Conservation (phyloP, 2,329 filamentous ascomycete genomes). For the Blumeriella jaapii region DNA sequence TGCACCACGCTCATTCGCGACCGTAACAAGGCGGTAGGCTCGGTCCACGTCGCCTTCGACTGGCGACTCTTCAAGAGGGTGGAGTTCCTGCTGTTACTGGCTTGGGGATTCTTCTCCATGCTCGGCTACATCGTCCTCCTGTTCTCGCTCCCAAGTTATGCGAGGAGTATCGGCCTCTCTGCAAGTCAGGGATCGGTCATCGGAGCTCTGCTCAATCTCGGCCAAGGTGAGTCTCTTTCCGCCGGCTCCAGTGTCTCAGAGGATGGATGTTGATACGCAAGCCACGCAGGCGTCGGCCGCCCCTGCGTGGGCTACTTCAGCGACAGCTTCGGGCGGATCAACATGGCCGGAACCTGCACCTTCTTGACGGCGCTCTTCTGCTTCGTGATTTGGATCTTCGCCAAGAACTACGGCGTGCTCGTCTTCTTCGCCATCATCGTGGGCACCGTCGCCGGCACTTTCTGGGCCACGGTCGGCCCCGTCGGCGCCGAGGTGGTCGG, state of each 20-base stretch:
- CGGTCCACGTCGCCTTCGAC: slow-evolving; percentile 57
- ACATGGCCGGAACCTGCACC: slow-evolving; percentile 56
- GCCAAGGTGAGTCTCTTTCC: slow-evolving; percentile 31
- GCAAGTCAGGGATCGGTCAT: slow-evolving; percentile 58
- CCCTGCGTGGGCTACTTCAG: slow-evolving; percentile 63
- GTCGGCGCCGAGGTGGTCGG: slow-evolving; percentile 66
- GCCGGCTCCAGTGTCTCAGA: no score
- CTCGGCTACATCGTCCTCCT: slow-evolving; percentile 67
- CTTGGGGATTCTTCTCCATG: slow-evolving; percentile 60
- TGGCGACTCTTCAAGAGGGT: slow-evolving; percentile 44
- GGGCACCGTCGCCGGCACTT: slow-evolving; percentile 57
- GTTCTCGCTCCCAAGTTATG: slow-evolving; percentile 66
- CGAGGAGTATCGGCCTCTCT: slow-evolving; percentile 52
- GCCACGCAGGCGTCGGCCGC: slow-evolving; percentile 44
- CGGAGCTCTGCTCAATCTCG: slow-evolving; percentile 60
- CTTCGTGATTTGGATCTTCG: slow-evolving; percentile 63
- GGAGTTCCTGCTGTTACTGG: slow-evolving; percentile 53
- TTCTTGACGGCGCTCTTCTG: slow-evolving; percentile 52
- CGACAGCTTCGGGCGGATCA: slow-evolving; percentile 59
- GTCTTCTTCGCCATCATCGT: slow-evolving; percentile 59
- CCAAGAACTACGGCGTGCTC: slow-evolving; percentile 50
- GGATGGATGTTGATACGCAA: no score
- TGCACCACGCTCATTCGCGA: slow-evolving; percentile 56
- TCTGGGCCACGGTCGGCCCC: slow-evolving; percentile 59
- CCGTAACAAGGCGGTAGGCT: slow-evolving; percentile 58